Evolutionary conservation across 345 rosid species (phyloP).

Genomic region (Eucalyptus marginata): DNA sequence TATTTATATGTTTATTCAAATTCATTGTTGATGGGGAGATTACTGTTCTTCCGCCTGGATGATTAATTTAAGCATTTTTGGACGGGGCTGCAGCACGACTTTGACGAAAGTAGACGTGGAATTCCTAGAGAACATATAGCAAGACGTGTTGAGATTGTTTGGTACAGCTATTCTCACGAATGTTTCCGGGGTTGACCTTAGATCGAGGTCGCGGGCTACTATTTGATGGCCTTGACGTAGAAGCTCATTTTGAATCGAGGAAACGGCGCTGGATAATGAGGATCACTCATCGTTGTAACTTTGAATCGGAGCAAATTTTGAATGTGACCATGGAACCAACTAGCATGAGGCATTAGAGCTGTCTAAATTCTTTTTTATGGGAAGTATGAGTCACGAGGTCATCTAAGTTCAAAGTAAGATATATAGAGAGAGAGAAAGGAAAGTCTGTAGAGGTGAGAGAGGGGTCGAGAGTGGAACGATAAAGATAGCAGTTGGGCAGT

Average conservation of each 20-base stretch:
- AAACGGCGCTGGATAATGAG: neutral
- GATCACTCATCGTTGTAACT: neutral
- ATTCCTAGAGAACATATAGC: neutral
- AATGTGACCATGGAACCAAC: accelerated
- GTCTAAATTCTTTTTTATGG: neutral
- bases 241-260: neutral
- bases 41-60: neutral
- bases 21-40: neutral
- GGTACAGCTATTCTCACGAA: neutral
- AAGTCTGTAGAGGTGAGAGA: neutral
- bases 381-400: accelerated
- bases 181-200: neutral
- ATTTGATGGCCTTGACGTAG: neutral
- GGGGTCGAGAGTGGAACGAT: neutral
- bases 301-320: neutral
- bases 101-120: neutral
- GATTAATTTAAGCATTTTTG: neutral
- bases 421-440: too few relatives aligned
- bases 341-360: neutral
- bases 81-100: neutral
- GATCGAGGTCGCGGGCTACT: neutral
- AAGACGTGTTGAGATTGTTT: neutral
- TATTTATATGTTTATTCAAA: neutral
- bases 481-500: neutral
- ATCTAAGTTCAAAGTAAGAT: accelerated